Evolutionary conservation across 345 rosid species (phyloP), one percentile per base, ranked within the genome.

Genomic region (Bruguiera sexangula): DNA sequence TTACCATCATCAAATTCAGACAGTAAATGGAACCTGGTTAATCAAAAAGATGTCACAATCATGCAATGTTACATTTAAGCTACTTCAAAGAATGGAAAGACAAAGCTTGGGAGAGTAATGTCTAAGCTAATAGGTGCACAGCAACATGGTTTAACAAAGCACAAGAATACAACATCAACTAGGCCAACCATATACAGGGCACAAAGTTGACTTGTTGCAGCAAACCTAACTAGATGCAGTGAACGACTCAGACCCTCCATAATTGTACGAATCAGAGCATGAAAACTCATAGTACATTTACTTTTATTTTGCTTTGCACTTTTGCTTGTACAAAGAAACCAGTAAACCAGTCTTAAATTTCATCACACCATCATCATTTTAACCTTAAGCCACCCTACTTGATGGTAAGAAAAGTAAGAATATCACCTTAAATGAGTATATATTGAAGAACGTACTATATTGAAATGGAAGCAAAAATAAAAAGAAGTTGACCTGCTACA

Each of bases 1-100:
- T 89, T 93, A 66, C 82, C 89, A 26, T 83, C 91, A 81, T 93
- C 98, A 69, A 93, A 93, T 79, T 93, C 97, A 79, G 76, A 80
- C 80, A 93, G 88, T 81, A 85, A 81, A 75, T 91, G 98, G 76
- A 93, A 93, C 96, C 97, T 93, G 85, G 43, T 73, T 78, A 51
- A 63, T 70, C 69, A 66, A 79, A 43, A 68, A 68, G 56, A 27
- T 18, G 63, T 53, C 22, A 60, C 22, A 22, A 51, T 30, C 60
- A n/a, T 27, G 9, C 4, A 2, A 57, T 2, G 8, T 34, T 31
- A 24, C n/a, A 21, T 19, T 16, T 2, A 60, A 67, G 26, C 48
- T 24, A 7, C 6, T 66, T 4, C 34, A 65, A 13, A 5, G 6
- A 32, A 32, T 6, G 43, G 21, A 26, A 53, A 10, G 6, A 27